phyloP scores from a whole-genome alignment of 306 rosid species.

The Rosa multiflora region DNA sequence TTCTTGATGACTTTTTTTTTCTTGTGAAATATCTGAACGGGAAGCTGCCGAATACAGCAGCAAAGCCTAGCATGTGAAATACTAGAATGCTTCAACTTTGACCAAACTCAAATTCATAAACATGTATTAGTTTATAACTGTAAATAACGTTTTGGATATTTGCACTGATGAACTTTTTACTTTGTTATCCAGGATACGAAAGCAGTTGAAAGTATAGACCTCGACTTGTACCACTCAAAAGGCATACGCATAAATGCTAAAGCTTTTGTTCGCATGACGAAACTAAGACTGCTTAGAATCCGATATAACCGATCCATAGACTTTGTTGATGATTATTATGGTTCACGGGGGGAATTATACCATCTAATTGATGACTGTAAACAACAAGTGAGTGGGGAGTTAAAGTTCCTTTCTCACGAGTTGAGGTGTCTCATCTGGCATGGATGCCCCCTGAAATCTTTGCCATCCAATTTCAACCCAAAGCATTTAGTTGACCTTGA shows the following conservation, averaged over 20 bases:
- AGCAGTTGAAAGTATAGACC: slow-evolving; percentile 19
- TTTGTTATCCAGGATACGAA: slow-evolving; percentile 14
- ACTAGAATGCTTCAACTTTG: neutral
- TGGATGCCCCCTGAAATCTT: too few relatives aligned
- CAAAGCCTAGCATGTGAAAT: too few relatives aligned
- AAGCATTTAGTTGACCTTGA: too few relatives aligned
- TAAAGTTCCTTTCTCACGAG: too few relatives aligned
- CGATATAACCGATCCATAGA: neutral
- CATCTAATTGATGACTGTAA: neutral
- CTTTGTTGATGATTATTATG: neutral
- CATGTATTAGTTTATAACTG: neutral
- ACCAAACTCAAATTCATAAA: neutral
- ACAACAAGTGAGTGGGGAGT: neutral
- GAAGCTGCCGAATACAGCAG: too few relatives aligned
- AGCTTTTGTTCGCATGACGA: slow-evolving; percentile 27
- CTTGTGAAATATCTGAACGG: neutral
- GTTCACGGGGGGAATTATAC: neutral
- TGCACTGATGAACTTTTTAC: neutral
- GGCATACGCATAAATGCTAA: neutral
- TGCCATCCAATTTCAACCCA: too few relatives aligned
- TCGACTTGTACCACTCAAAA: neutral
- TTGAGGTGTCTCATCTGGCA: too few relatives aligned
- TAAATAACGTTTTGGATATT: neutral
- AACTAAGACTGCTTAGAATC: slow-evolving; percentile 27
- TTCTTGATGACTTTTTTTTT: neutral